Evolutionary conservation across 169 alveolate genomes (phyloP), one percentile per base, ranked within the genome.

Genomic region (Plasmodium vinckei): DNA sequence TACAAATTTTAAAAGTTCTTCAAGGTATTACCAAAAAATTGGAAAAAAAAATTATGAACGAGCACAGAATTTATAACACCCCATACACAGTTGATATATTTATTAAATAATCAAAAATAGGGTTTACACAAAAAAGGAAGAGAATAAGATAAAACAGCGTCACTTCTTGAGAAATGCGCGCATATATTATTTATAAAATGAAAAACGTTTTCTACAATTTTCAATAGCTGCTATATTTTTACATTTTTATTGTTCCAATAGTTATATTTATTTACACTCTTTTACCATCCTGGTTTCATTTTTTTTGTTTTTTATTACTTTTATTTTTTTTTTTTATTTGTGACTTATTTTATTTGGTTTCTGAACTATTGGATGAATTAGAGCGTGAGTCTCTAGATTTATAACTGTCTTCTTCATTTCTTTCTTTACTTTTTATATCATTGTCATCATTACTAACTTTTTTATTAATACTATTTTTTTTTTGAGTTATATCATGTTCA

Each of bases 31-130:
- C 56, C 10, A 75, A 75, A 63, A 53, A 33, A 33, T 3, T 17
- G 15, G 67, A 64, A 4, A 63, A 23, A 49, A 73, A 51, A 54
- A 49, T 75, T 47, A 51, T 75, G 13, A 75, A 64, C 21, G 88
- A 75, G 64, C 61, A 75, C 68, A 67, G 61, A 51, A 59, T 75
- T 42, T 15, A 56, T 12, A 46, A 49, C 67, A 75, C 77, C 10
- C 88, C 88, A 13, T 75, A 75, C 33, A 75, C 88, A 54, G 67
- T 75, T 63, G 88, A 75, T 56, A 75, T 75, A 23, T 56, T 75
- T 25, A 75, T 75, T 25, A 64, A 46, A 53, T 73, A 73, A 61
- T 39, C 23, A 19, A n/a, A 27, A 12, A 17, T 1, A 44, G 51
- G 13, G 49, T 59, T 17, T 73, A 17, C 12, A 70, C 27, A 27